Conservation (phyloP, 139 green algal species). For the Klebsormidium nitens region DNA sequence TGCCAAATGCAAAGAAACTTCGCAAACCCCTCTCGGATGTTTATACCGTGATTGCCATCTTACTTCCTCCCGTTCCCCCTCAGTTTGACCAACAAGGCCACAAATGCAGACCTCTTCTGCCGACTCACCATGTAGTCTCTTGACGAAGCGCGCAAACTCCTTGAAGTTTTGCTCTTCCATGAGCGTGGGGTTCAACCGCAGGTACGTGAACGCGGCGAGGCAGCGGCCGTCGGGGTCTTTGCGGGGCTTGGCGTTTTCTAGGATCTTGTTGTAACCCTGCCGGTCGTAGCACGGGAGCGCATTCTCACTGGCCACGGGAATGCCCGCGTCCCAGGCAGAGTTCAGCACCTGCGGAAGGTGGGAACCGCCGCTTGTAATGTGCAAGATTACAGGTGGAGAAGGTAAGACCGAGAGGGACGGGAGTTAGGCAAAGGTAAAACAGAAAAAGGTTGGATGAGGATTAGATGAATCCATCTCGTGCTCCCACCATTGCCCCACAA, state of each 20-base stretch:
- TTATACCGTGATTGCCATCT: too few species aligned
- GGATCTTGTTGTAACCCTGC: constrained; percentile 85
- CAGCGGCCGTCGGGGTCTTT: neutral
- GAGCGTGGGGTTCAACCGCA: constrained; percentile 66
- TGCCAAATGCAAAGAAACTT: too few species aligned
- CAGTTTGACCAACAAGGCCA: too few species aligned
- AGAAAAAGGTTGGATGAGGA: constrained; percentile 1
- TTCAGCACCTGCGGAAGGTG: constrained; percentile 23
- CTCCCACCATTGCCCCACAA: too few species aligned
- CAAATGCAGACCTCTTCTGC: neutral
- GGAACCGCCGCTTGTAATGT: neutral
- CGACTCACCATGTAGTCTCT: constrained; percentile 20
- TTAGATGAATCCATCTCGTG: too few species aligned
- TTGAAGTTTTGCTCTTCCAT: constrained; percentile 34
- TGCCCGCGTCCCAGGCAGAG: constrained; percentile 14
- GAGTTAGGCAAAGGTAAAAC: neutral
- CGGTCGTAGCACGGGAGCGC: constrained; percentile 56
- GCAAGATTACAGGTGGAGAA: neutral
- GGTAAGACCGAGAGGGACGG: neutral
- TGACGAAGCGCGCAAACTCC: constrained; percentile 36
- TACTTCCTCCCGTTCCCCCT: too few species aligned
- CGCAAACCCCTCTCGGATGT: too few species aligned
- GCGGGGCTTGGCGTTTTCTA: constrained; percentile 74
- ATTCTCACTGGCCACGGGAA: constrained; percentile 32
- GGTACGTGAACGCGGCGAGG: constrained; percentile 77